A percentile compares a stretch with the other conserved stretches of the same genome.
Conservation (phyloP, 352 stramenopile species). For the Globisporangium nagaii region DNA sequence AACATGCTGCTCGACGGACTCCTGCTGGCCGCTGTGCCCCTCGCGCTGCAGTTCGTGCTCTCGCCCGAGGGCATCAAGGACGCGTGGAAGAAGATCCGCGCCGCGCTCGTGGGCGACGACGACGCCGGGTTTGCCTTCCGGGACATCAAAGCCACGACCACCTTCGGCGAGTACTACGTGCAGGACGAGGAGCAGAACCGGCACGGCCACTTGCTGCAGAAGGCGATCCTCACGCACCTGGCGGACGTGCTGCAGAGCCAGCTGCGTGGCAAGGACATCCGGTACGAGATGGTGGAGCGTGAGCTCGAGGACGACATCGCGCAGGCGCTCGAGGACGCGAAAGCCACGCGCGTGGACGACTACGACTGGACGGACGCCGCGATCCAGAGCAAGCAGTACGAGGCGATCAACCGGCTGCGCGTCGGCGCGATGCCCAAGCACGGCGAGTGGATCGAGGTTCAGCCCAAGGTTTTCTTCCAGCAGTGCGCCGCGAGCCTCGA, state of each 20-base stretch:
- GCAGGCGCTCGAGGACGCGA: neutral
- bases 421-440: constrained; percentile 14
- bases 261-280: constrained; percentile 27
- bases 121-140: constrained; percentile 21
- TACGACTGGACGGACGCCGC: constrained; percentile 16
- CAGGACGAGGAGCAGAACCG: constrained; percentile 16
- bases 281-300: constrained; percentile 31
- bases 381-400: constrained; percentile 3
- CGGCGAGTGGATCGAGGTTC: constrained; percentile 17
- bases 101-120: constrained; percentile 14
- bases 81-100: constrained; percentile 18
- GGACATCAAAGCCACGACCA: constrained; percentile 11
- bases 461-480: constrained; percentile 12
- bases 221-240: constrained; percentile 38
- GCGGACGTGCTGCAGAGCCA: constrained; percentile 22
- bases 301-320: constrained; percentile 1
- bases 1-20: constrained; percentile 36
- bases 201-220: constrained; percentile 33
- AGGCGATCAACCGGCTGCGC: constrained; percentile 6
- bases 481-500: constrained; percentile 2
- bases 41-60: constrained; percentile 22
- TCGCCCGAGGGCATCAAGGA: constrained; percentile 28
- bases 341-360: neutral
- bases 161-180: constrained; percentile 3
- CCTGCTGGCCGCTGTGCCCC: constrained; percentile 9